phyloP scores from a whole-genome alignment of 306 rosid species.

The Vicia villosa region DNA sequence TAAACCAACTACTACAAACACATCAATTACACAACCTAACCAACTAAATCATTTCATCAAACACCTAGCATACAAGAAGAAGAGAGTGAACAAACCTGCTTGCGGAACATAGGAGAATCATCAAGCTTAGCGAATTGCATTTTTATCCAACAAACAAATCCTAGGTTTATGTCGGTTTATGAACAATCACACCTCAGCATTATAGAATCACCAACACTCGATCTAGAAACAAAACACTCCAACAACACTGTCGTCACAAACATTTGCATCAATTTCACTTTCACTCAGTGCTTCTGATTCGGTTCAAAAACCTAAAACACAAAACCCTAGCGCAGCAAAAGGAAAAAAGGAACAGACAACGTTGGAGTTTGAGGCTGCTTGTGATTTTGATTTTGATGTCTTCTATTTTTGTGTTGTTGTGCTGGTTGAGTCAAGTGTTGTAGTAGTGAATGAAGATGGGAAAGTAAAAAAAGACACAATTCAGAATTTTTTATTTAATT shows the following conservation, averaged over 20 bases:
- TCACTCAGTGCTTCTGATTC: background rate
- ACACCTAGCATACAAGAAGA: background rate
- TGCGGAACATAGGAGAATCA: conserved; percentile 99
- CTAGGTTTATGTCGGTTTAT: conserved; percentile 4
- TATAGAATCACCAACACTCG: conserved; percentile 38
- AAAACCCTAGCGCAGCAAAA: conserved; percentile 40
- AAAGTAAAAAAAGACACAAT: background rate
- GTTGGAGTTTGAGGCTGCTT: conserved; percentile 33
- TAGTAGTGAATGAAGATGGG: conserved; percentile 9
- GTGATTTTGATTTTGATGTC: conserved; percentile 41
- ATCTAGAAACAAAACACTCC: conserved; percentile 33
- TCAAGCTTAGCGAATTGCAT: conserved; percentile 99
- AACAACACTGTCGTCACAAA: background rate
- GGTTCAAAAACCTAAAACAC: background rate
- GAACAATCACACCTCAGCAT: conserved; percentile 31
- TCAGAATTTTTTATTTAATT: conserved; percentile 38
- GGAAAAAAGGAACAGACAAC: conserved; percentile 28
- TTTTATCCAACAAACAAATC: conserved; percentile 34
- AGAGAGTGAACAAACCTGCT: conserved; percentile 63
- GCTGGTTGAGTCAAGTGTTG: conserved; percentile 1
- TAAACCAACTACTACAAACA: conserved; percentile 15
- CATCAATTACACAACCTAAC: conserved; percentile 9
- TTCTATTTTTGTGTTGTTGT: conserved; percentile 26
- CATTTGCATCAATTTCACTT: conserved; percentile 29
- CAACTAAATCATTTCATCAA: background rate